Evolutionary conservation across 1,139 yeast species (phyloP), one percentile per base, ranked within the genome.

Genomic region (Yamadazyma oceani): DNA sequence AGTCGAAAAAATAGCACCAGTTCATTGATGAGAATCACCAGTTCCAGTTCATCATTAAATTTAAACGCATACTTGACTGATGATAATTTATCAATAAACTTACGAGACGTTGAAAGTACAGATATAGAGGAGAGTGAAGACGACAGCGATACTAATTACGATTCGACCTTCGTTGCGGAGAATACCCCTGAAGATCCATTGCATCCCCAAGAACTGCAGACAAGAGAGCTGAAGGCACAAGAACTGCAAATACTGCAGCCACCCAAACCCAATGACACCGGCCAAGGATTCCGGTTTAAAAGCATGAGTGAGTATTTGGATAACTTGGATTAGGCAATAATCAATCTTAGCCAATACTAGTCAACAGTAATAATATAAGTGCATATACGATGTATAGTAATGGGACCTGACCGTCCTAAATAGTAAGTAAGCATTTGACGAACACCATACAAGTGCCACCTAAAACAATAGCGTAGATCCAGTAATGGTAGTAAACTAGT

Each of bases 41-140:
- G 74, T 44, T 65, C 73, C 15, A 64, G 64, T 38, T 66, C 73
- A 23, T 66, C 73, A 26, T 57, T 71, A 29, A 71, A 71, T 44
- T 58, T 71, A 36, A 65, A 71, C 45, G 75, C 73, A 7, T 71
- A 69, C 42, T 55, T 71, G 35, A 69, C 74, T 4, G 75, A 69
- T 42, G 71, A 63, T 36, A 45, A 29, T 34, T 41, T 23, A 32
- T 42, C 37, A 41, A 45, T 17, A 49, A 53, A 25, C 48, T 48
- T 37, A 43, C 44, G 26, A 46, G 41, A 16, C 26, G 23, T 9
- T 12, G 17, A 24, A 46, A 40, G 16, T 25, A 27, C 13, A 5
- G 17, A 39, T 10, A 33, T 33, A 12, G 36, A 42, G 31, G 33
- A 39, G 42, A 26, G 41, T 38, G 29, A 24, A 10, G 31, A 19